A percentile compares a stretch with the other conserved stretches of the same genome.
Conservation (phyloP, 768 basidiomycete genomes). For the Tricholoma terreum region DNA sequence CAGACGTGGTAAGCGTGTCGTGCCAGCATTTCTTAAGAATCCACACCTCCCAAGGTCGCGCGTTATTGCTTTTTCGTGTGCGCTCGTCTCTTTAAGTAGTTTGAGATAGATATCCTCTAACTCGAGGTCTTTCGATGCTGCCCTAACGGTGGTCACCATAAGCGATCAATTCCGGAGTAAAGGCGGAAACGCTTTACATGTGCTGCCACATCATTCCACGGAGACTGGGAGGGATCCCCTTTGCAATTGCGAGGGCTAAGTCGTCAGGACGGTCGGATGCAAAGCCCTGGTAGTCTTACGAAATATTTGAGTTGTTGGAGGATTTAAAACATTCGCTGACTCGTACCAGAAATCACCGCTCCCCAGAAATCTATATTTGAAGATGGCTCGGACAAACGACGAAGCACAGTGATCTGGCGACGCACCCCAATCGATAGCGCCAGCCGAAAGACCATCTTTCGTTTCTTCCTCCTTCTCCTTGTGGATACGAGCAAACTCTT, state of each 20-base stretch:
- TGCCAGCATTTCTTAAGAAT: constrained; percentile 9
- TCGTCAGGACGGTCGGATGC: constrained; percentile 76
- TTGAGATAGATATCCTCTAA: constrained; percentile 81
- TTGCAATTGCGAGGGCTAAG: constrained; percentile 86
- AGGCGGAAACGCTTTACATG: constrained; percentile 50
- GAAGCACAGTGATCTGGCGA: constrained; percentile 3
- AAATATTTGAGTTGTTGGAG: constrained; percentile 4
- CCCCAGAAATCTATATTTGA: constrained; percentile 86
- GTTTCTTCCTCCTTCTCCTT: constrained; percentile 51
- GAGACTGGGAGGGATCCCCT: constrained; percentile 83
- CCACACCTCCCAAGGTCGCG: constrained; percentile 83
- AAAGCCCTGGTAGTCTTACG: constrained; percentile 80
- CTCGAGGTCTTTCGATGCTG: constrained; percentile 87
- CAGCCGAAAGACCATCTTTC: constrained; percentile 34
- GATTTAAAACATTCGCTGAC: constrained; percentile 1
- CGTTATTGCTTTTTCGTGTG: constrained; percentile 92
- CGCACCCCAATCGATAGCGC: constrained; percentile 75
- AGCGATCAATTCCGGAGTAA: constrained; percentile 8
- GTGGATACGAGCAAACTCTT: constrained; percentile 71
- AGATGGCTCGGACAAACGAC: background rate
- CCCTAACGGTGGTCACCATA: constrained; percentile 44
- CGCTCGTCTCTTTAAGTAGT: constrained; percentile 77
- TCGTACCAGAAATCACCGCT: constrained; percentile 78
- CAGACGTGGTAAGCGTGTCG: constrained; percentile 5
- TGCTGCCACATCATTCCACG: constrained; percentile 97